Conservation (phyloP, 2,329 filamentous ascomycete genomes). For the Aspergillus felis region DNA sequence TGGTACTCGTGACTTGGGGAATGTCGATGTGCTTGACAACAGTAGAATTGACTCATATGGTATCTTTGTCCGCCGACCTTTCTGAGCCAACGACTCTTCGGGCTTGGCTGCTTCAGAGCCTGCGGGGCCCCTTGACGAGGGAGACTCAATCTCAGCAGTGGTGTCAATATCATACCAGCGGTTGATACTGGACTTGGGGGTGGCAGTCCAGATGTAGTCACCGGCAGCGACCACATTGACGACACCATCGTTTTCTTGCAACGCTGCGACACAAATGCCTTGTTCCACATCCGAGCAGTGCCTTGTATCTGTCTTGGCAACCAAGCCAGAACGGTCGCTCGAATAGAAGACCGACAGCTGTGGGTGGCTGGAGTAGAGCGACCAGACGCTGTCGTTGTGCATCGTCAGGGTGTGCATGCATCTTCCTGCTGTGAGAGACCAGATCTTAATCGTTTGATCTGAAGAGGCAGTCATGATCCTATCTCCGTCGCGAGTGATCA, state of each 20-base stretch:
- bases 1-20: conserved; percentile 58
- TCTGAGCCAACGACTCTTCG: conserved; percentile 9
- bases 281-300: conserved; percentile 75
- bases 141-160: conserved; percentile 59
- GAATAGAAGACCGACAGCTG: conserved; percentile 89
- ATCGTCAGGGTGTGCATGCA: conserved; percentile 99
- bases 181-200: conserved; percentile 86
- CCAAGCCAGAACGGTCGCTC: conserved; percentile 81
- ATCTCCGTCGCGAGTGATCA: conserved; percentile 84
- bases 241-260: conserved; percentile 78
- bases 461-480: conserved; percentile 92
- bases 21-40: conserved; percentile 77
- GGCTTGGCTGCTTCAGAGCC: conserved; percentile 29
- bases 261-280: conserved; percentile 82
- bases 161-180: conserved; percentile 86
- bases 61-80: conserved; percentile 54
- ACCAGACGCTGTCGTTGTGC: conserved; percentile 99
- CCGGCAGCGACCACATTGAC: conserved; percentile 59
- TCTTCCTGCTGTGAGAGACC: conserved; percentile 89
- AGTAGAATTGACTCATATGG: conserved; percentile 73
- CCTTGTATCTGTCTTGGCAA: conserved; percentile 94
- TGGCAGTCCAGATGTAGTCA: conserved; percentile 85
- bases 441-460: conserved; percentile 96
- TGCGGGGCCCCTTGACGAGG: conserved; percentile 40
- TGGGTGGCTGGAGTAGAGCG: conserved; percentile 82